A percentile compares a stretch with the other conserved stretches of the same genome.
Evolutionary conservation across 495 filamentous ascomycete species (phyloP).

Genomic region (Cairneyella variabilis): DNA sequence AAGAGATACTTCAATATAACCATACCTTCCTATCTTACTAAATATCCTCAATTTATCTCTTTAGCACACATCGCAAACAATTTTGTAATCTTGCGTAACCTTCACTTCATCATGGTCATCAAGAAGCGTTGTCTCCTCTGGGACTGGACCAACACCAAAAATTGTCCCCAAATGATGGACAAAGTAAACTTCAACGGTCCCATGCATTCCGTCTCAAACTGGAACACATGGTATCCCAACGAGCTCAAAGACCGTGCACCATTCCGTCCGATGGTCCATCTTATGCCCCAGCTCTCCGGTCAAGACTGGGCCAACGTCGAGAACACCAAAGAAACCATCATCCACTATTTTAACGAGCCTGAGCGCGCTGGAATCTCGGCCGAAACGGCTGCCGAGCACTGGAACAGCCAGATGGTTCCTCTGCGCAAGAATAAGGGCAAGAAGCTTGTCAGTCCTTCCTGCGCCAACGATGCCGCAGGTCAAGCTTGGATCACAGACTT

Average conservation of each 20-base stretch:
- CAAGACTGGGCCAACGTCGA: conserved; percentile 35
- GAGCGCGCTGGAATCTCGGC: conserved; percentile 34
- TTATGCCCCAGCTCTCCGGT: conserved; percentile 27
- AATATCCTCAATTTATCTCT: too few relatives aligned
- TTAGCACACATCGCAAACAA: too few relatives aligned
- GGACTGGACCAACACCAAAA: conserved; percentile 36
- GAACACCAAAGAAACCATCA: conserved; percentile 26
- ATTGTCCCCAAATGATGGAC: neutral
- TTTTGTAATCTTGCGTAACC: too few relatives aligned
- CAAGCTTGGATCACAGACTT: conserved; percentile 37
- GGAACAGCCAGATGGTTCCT: conserved; percentile 32
- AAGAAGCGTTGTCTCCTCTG: conserved; percentile 39
- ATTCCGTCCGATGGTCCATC: conserved; percentile 40
- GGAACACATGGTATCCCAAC: conserved; percentile 41
- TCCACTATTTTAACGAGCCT: conserved; percentile 44
- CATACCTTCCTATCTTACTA: too few relatives aligned
- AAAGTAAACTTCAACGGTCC: conserved; percentile 30
- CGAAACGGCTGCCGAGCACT: conserved; percentile 34
- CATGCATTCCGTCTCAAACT: conserved; percentile 35
- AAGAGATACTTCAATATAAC: too few relatives aligned
- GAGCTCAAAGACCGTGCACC: conserved; percentile 35
- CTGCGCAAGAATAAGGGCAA: conserved; percentile 34
- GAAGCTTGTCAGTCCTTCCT: conserved; percentile 35
- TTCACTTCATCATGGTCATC: conserved; percentile 9
- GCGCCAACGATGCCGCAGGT: conserved; percentile 31